Conservation (phyloP, 345 rosid genomes). For the Brassica cretica region DNA sequence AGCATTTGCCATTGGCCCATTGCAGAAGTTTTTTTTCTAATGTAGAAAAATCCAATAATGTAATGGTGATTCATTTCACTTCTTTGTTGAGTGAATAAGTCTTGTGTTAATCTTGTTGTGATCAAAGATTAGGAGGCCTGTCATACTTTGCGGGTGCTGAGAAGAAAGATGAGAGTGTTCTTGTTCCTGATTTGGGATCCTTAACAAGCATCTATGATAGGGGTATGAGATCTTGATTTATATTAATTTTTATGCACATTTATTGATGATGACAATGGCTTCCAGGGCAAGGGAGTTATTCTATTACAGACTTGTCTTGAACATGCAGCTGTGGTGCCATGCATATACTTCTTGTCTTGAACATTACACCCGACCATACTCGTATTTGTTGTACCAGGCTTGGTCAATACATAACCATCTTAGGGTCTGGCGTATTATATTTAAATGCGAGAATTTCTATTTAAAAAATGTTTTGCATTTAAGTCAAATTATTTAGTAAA, state of each 20-base stretch:
- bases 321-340: no score
- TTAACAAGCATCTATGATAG: constrained; percentile 88
- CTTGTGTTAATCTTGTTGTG: not conserved
- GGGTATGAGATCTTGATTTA: constrained; percentile 36
- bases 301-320: constrained; percentile 46
- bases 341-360: no score
- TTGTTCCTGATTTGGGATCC: constrained; percentile 98
- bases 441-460: no score
- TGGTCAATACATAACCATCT: no score
- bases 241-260: not conserved
- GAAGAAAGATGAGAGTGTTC: constrained; percentile 94
- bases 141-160: constrained; percentile 98
- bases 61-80: constrained; percentile 10
- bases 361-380: no score
- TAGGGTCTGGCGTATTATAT: no score
- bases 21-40: not conserved
- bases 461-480: no score
- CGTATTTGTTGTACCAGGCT: no score
- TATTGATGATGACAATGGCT: constrained; percentile 23
- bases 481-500: no score
- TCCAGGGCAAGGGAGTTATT: constrained; percentile 81
- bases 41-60: constrained; percentile 31
- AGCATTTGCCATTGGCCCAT: not conserved
- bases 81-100: not conserved
- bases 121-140: constrained; percentile 78